Base-by-base conservation (phyloP, 148 eudicot species). In the Nepenthes gracilis region DNA sequence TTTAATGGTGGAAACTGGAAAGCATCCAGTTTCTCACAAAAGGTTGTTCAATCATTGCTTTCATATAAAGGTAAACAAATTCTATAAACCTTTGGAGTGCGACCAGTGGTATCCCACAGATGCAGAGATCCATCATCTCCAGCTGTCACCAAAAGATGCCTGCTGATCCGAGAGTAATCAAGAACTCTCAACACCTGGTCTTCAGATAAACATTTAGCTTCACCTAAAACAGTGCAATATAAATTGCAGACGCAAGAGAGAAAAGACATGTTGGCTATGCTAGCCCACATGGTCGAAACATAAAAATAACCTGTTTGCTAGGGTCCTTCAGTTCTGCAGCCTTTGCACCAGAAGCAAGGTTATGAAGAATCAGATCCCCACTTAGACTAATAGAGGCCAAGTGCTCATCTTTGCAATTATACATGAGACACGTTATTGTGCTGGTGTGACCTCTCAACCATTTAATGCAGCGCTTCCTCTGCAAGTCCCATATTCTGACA, bases 121-220 rank as follows among this genome's bases (percentile, higher is more conserved):
- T 88, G 89, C 65, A 93, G 71, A 37, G 98, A 88, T 40, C 98
- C 98, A 82, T 92, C 98, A 79, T 92, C 98, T 54, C 98, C 98
- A 64, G 98, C 96, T 51, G 98, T 88, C 47, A 81, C 96, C 80
- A 93, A 76, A 69, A 86, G 85, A 78, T 88, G 95, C 74, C 98
- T 79, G 78, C 98, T 93, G 64, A 65, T 74, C 81, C 85, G 81
- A 70, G 98, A 93, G 81, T 88, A 93, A 79, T 93, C 96, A 80
- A 93, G 89, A 67, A 80, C 96, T 63, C 96, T 87, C 71, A 88
- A 79, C 67, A 88, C 82, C 98, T 93, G 86, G 69, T 73, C 71
- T 65, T 67, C 66, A 69, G 54, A 75, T 64, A 73, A 72, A 68
- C 64, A 80, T 69, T 73, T 59, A 71, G 67, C 61, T 71, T 53